These are phyloP conservation scores for Talaromyces liani DNA, from an alignment of 495 filamentous ascomycete species.

Conservation along the genomic window DNA sequence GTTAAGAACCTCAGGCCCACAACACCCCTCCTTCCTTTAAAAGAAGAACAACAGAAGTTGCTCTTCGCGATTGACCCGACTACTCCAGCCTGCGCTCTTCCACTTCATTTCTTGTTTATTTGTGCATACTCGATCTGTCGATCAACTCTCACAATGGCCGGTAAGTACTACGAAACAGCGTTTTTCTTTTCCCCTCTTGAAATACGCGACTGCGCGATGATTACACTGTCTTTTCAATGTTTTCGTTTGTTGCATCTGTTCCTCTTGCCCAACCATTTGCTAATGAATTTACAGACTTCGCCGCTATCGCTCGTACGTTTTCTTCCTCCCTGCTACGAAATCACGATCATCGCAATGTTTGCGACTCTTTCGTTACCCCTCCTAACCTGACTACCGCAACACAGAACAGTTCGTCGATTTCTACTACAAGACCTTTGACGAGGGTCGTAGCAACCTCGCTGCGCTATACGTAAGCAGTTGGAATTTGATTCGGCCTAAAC, in stretches of 20 bases:
- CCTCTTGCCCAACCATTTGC: neutral
- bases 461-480: conserved; percentile 64
- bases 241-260: neutral
- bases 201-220: neutral
- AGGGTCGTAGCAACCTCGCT: conserved; percentile 49
- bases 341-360: neutral
- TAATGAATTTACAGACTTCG: conserved; percentile 36
- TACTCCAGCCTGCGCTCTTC: conserved; percentile 1
- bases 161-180: conserved; percentile 19
- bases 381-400: neutral
- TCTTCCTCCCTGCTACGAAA: neutral
- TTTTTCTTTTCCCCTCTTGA: neutral
- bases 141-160: conserved; percentile 30
- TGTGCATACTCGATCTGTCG: neutral
- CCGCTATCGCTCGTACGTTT: conserved; percentile 47
- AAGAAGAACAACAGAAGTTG: conserved; percentile 2
- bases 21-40: conserved; percentile 5
- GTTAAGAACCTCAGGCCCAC: conserved; percentile 5
- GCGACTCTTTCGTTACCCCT: neutral
- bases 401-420: conserved; percentile 76
- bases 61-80: neutral
- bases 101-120: conserved; percentile 4
- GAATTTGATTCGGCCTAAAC: neutral
- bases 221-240: neutral
- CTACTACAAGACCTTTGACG: conserved; percentile 86